Evolutionary conservation across 208 protist genomes (phyloP).

Genomic region (Acanthamoeba healyi): DNA sequence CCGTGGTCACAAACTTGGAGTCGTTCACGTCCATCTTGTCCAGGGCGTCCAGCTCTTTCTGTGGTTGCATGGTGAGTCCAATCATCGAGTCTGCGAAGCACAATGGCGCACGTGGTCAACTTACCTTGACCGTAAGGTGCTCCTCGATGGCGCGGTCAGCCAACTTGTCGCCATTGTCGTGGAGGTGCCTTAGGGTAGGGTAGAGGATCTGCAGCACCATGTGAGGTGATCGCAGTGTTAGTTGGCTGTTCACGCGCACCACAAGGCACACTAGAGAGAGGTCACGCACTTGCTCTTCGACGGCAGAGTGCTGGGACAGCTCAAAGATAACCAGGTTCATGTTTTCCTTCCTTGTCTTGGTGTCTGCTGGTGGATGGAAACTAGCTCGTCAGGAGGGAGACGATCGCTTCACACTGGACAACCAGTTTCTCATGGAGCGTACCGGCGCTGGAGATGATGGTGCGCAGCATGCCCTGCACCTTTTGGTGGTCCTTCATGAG

Average conservation of each 20-base stretch:
- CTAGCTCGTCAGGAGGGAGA: too few species aligned
- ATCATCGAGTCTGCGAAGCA: background rate
- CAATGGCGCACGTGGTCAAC: background rate
- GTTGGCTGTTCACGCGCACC: too few species aligned
- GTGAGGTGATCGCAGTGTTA: background rate
- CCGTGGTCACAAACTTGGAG: background rate
- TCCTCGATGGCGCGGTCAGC: slow-evolving; percentile 38
- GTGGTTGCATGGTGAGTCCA: background rate
- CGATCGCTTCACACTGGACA: too few species aligned
- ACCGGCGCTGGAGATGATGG: background rate
- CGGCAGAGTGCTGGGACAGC: slow-evolving; percentile 21
- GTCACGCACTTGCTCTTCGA: slow-evolving; percentile 49
- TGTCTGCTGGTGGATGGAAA: too few species aligned
- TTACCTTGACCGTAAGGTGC: slow-evolving; percentile 44
- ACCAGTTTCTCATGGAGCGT: too few species aligned
- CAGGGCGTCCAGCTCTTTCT: slow-evolving; percentile 25
- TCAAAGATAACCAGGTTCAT: slow-evolving; percentile 27
- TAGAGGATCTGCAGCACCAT: background rate
- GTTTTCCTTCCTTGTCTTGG: background rate
- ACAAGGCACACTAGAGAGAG: background rate
- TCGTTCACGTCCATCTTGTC: slow-evolving; percentile 46
- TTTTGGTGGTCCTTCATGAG: slow-evolving; percentile 37
- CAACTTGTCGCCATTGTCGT: background rate
- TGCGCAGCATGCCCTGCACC: background rate
- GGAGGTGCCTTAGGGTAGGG: slow-evolving; percentile 15